Percentiles rank a stretch among this genome's conserved stretches.
Conservation (phyloP, 495 filamentous ascomycete species). For the Xylaria curta region DNA sequence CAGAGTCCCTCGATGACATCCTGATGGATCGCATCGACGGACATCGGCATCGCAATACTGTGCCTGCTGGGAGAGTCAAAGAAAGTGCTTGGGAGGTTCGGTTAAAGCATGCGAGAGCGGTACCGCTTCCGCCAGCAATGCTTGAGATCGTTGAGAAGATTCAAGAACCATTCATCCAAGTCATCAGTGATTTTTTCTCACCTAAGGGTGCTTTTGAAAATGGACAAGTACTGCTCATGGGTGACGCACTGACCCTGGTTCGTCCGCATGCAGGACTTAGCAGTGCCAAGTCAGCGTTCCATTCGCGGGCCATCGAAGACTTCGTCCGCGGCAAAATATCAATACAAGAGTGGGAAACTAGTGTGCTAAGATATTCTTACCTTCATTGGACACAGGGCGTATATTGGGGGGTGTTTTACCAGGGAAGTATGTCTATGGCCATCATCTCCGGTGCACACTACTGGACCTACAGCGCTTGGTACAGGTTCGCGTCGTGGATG, state of each 20-base stretch:
- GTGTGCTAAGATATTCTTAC: constrained; percentile 21
- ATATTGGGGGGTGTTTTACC: constrained; percentile 22
- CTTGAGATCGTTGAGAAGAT: constrained; percentile 40
- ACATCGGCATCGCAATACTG: constrained; percentile 30
- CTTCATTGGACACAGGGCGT: constrained; percentile 13
- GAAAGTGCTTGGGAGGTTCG: constrained; percentile 28
- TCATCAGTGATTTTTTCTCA: constrained; percentile 32
- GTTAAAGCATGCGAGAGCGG: constrained; percentile 5
- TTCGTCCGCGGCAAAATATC: constrained; percentile 22
- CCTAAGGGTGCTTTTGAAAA: constrained; percentile 32
- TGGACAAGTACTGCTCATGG: constrained; percentile 36
- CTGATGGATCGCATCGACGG: constrained; percentile 31
- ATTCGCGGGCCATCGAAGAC: constrained; percentile 17
- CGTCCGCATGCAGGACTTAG: constrained; percentile 38
- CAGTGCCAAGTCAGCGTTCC: constrained; percentile 35
- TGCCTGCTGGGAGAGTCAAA: constrained; percentile 33
- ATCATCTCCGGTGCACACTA: constrained; percentile 17
- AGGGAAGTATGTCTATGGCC: constrained; percentile 4
- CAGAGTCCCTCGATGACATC: constrained; percentile 36
- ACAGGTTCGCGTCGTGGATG: not conserved
- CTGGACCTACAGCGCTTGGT: constrained; percentile 16
- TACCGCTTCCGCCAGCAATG: constrained; percentile 27
- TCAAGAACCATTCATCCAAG: constrained; percentile 34
- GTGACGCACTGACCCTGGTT: constrained; percentile 37
- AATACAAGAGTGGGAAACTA: constrained; percentile 21